phyloP scores from a whole-genome alignment of 306 rosid genomes.

The Ziziphus jujuba region DNA sequence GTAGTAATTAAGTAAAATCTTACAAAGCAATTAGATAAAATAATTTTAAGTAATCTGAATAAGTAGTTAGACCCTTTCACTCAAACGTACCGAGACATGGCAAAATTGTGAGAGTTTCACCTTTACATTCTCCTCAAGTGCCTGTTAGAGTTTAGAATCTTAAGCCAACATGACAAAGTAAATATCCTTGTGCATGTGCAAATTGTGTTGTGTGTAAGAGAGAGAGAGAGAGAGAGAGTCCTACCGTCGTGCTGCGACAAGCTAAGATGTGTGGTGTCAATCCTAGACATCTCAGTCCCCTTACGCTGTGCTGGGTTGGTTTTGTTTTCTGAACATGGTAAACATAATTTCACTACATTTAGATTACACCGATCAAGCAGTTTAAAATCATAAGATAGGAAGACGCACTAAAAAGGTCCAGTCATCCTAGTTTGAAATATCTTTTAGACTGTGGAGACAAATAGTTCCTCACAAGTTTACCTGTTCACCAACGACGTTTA shows the following conservation, averaged over 20 bases:
- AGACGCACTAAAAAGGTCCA: not conserved
- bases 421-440: not conserved
- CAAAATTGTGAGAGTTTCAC: conserved; percentile 85
- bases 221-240: conserved; percentile 15
- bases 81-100: conserved; percentile 82
- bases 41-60: conserved; percentile 10
- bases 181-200: not conserved
- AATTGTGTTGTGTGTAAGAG: not conserved
- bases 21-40: not conserved
- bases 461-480: conserved; percentile 11
- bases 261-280: conserved; percentile 49
- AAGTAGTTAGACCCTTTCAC: not conserved
- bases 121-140: conserved; percentile 74
- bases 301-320: conserved; percentile 56
- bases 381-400: not conserved
- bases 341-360: conserved; percentile 18
- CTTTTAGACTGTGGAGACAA: not conserved
- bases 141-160: conserved; percentile 45
- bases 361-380: conserved; percentile 12
- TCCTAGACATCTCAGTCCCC: conserved; percentile 47
- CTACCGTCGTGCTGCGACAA: conserved; percentile 55
- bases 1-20: not conserved
- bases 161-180: conserved; percentile 18
- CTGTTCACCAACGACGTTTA: conserved; percentile 56
- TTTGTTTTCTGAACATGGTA: conserved; percentile 43